phyloP scores from a whole-genome alignment of 2,329 filamentous ascomycete genomes.

The Fusarium mangiferae region DNA sequence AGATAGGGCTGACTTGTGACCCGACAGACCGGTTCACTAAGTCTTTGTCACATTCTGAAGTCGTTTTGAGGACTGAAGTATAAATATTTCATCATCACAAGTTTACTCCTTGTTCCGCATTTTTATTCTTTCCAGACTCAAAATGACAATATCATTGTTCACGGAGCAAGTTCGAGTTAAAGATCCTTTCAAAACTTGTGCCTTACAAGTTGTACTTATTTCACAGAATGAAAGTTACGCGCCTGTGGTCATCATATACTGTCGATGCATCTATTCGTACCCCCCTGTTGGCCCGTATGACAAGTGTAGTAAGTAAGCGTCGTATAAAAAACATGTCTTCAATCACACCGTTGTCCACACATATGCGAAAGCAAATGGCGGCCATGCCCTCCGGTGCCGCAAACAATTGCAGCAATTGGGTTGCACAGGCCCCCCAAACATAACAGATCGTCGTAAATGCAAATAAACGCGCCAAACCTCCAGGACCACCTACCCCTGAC shows the following conservation, averaged over 20 bases:
- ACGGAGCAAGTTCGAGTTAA: not conserved
- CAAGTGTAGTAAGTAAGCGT: not conserved
- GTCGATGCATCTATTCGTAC: slow-evolving; percentile 33
- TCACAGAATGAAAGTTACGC: slow-evolving; percentile 13
- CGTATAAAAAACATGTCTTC: slow-evolving; percentile 2
- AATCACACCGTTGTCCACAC: not conserved
- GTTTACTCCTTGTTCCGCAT: not conserved
- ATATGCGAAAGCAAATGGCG: slow-evolving; percentile 9
- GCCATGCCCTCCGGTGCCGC: not conserved
- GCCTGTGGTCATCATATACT: slow-evolving; percentile 26
- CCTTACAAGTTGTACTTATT: not conserved
- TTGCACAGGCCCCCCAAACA: not conserved
- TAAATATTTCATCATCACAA: not conserved
- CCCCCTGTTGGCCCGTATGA: slow-evolving; percentile 5
- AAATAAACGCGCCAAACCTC: slow-evolving; percentile 37
- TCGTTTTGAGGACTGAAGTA: not conserved
- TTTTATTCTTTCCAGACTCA: not conserved
- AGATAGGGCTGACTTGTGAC: slow-evolving; percentile 23
- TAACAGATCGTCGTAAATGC: slow-evolving; percentile 29
- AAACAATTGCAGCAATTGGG: not conserved
- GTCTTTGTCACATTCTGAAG: not conserved
- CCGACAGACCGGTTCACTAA: slow-evolving; percentile 24
- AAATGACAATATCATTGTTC: not conserved
- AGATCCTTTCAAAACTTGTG: not conserved
- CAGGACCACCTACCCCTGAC: slow-evolving; percentile 31